Evolutionary conservation across 2,329 filamentous ascomycete species (phyloP), one percentile per base, ranked within the genome.

Genomic region (Aspergillus sp.): DNA sequence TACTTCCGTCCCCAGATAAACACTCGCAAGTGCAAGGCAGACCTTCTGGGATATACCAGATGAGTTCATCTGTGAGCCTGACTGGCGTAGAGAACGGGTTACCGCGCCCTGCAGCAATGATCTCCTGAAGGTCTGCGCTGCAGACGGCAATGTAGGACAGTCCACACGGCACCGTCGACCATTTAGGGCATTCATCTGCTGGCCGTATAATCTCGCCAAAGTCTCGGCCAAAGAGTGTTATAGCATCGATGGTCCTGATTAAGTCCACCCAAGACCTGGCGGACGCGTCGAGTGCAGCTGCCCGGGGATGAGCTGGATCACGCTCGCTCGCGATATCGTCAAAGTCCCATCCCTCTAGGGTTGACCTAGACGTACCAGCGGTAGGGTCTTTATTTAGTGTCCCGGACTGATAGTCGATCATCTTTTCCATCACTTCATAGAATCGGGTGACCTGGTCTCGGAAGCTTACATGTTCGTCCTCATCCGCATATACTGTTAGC

Each of bases 281-380:
- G 33, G 4, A 58, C n/a, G 40, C 11, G 8, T 19, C 17, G 5
- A 69, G 48, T 0, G 49, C 60, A 4, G 62, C 53, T 1, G 55
- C 55, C 3, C 67, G 62, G 3, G 68, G 65, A 14, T 64, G 62
- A 6, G 69, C 49, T 2, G 61, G 64, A 19, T 68, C 67, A 17
- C 61, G 49, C 2, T 66, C 59, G 6, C 40, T 57, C 14, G 60
- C 63, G 3, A 68, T 49, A 7, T 67, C 65, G 2, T 64, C 62
- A 37, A 73, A 68, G 33, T 74, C 70, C 52, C 60, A 68, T 12
- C 72, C 71, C 49, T 73, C 71, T 8, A 74, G 47, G 3, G 25
- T 8, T 27, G 25, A 27, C 25, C 25, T 27, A 27, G 25, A 8
- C 7, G 3, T 27, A 27, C 25, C 25, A 27, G 25, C 25, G 9